Evolutionary conservation across 805 yeast species (phyloP), one percentile per base, ranked within the genome.

Genomic region (Debaryomyces maramus): DNA sequence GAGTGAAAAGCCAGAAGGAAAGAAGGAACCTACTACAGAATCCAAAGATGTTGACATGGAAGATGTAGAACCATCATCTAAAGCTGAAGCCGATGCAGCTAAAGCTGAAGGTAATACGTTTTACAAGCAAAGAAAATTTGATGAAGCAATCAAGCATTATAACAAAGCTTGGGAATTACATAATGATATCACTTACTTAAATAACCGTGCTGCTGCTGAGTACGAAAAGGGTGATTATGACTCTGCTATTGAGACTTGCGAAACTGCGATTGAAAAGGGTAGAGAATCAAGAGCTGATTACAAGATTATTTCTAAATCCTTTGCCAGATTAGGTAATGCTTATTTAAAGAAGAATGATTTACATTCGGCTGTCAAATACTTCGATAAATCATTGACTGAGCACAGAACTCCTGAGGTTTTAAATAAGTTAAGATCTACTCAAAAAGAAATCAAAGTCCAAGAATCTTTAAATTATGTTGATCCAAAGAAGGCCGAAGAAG

Each of bases 151-250:
- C 60, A 88, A 70, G 41, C 72, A 80, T 46, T 93, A 93, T 69
- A 73, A 86, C 59, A 77, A 81, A 58, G 99, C 99, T 2, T 93
- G 88, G 85, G 85, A 82, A 23, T 61, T 81, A 15, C 66, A 73
- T 67, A 77, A 81, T 57, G 98, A 93, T 60, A 88, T 91, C 56
- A 91, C 98, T 0, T 93, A 85, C 61, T 75, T 93, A 61, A 93
- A 95, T 73, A 93, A 93, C 75, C 81, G 95, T 56, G 93, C 99
- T 28, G 98, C 99, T 41, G 99, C 99, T 23, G 96, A 93, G 67
- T 93, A 67, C 58, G 99, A 93, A 70, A 88, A 90, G 64, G 96
- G 93, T 46, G 97, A 89, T 57, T 86, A 78, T 56, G 96, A 89
- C 42, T 67, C 82, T 8, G 90, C 96, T 29, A 86, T 93, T 49